Conservation (phyloP, 148 eudicot species). For the Fallopia convolvulus region DNA sequence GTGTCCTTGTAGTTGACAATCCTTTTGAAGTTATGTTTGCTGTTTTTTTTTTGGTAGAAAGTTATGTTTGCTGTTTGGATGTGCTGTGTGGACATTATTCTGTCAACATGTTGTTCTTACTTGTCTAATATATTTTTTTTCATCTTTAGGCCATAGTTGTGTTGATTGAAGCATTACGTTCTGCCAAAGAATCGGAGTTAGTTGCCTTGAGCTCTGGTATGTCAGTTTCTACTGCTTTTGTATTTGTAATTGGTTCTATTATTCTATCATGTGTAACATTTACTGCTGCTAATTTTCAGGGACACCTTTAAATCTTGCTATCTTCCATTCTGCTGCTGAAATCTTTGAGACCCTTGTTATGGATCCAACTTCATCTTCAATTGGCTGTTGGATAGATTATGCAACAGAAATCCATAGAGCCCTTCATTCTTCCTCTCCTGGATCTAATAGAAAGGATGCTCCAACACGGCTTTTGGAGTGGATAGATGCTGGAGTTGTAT, state of each 20-base stretch:
- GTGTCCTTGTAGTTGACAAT: neutral
- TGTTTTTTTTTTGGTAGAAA: too few species aligned
- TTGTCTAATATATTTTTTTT: neutral
- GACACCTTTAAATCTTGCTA: constrained; percentile 81
- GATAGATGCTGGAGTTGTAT: constrained; percentile 94
- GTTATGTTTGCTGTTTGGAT: neutral
- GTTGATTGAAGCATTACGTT: constrained; percentile 74
- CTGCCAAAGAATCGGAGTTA: constrained; percentile 72
- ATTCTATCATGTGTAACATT: neutral
- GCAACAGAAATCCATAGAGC: constrained; percentile 77
- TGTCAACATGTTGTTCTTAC: neutral
- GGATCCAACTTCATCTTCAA: constrained; percentile 71
- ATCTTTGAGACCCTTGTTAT: constrained; percentile 85
- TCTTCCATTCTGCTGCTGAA: constrained; percentile 94
- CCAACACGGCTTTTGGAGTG: constrained; percentile 93
- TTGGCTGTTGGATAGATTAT: constrained; percentile 85
- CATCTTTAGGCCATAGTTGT: constrained; percentile 59
- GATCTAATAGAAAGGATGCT: constrained; percentile 94
- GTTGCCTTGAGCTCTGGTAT: constrained; percentile 55
- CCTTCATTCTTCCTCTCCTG: constrained; percentile 87
- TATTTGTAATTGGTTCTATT: neutral
- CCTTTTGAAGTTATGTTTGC: neutral
- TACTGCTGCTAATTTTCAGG: constrained; percentile 35
- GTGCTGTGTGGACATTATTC: neutral
- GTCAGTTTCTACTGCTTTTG: constrained; percentile 7